A percentile compares a stretch with the other conserved stretches of the same genome.
These are phyloP conservation scores for Euclidium syriacum DNA, from an alignment of 345 rosid species.

Conservation along the genomic window DNA sequence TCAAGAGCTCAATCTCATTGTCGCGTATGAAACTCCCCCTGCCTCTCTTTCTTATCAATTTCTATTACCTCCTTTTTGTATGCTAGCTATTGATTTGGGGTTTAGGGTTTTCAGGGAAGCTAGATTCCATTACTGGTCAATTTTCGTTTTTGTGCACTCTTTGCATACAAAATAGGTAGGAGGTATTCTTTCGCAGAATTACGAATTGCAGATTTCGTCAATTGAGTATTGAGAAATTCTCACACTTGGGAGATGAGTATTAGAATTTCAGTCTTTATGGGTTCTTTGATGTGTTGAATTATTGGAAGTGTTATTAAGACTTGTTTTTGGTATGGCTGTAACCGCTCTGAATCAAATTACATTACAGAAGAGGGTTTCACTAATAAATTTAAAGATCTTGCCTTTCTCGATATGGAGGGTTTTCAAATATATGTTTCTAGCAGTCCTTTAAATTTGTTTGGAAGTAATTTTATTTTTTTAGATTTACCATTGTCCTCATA, in stretches of 20 bases:
- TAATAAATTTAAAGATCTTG: not conserved
- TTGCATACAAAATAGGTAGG: not conserved
- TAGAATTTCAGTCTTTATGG: not conserved
- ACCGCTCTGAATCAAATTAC: not conserved
- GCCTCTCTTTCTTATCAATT: not conserved
- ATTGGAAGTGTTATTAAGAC: not conserved
- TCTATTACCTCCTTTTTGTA: not conserved
- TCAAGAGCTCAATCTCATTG: slow-evolving; percentile 92
- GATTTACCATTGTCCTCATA: not conserved
- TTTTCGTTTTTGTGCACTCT: not conserved
- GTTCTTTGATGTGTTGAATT: not conserved
- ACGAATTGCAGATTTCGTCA: not conserved
- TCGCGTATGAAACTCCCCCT: slow-evolving; percentile 46
- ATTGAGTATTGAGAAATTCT: not conserved
- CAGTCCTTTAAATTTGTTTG: not conserved
- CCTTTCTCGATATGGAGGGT: not conserved
- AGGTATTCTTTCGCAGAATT: not conserved
- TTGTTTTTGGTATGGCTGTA: not conserved
- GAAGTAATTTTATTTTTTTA: not conserved
- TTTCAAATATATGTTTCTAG: not conserved
- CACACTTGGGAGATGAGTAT: not conserved
- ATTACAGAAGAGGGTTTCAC: not conserved
- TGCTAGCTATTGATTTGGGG: slow-evolving; percentile 6
- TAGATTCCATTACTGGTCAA: not conserved
- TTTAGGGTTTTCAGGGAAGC: slow-evolving; percentile 22